Evolutionary conservation across 371 early-diverging fungal species (phyloP), one percentile per base, ranked within the genome.

Genomic region (Mortierella sp.): DNA sequence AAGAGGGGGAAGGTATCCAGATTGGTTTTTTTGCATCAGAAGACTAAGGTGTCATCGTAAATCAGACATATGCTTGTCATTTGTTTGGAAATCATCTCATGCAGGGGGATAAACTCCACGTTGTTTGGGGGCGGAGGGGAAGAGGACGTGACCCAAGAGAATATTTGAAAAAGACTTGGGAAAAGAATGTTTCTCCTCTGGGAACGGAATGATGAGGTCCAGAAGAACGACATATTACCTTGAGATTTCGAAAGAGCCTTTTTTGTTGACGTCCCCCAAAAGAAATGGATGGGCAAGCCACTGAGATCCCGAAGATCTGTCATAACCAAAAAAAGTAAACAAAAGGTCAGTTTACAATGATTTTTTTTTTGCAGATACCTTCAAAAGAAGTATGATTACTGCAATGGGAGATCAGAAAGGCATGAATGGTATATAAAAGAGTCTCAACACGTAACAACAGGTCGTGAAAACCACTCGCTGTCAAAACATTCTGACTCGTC

Each of bases 41-140:
- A 72, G 77, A 65, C 68, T 72, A 77, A 68, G 26, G 77, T 77
- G 77, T 77, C 68, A 77, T 77, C 77, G 59, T 72, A 68, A 56
- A 61, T 77, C 77, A 77, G 77, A 77, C 77, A 77, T 77, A 77
- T 77, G 77, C 77, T 77, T 77, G 77, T 77, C 77, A 72, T 77
- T 76, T 70, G 72, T 72, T 77, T 68, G 72, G 64, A 64, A 68
- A 62, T 77, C 77, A 77, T 77, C 77, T 72, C 77, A 62, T 77
- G 77, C 77, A 70, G 14, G 37, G 37, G 37, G 58, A 57, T 16
- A 30, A 29, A 57, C 30, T 59, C 30, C 30, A 9, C 9, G n/a
- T 59, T 43, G 18, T 25, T 37, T 21, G n/a, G 60, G 44, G 51
- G 28, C 15, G 15, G 30, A 19, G 45, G 29, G 50, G 28, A 48